A percentile compares a stretch with the other conserved stretches of the same genome.
Evolutionary conservation across 2,329 filamentous ascomycete species (phyloP).

Genomic region (Calonectria pseudoreteaudii): DNA sequence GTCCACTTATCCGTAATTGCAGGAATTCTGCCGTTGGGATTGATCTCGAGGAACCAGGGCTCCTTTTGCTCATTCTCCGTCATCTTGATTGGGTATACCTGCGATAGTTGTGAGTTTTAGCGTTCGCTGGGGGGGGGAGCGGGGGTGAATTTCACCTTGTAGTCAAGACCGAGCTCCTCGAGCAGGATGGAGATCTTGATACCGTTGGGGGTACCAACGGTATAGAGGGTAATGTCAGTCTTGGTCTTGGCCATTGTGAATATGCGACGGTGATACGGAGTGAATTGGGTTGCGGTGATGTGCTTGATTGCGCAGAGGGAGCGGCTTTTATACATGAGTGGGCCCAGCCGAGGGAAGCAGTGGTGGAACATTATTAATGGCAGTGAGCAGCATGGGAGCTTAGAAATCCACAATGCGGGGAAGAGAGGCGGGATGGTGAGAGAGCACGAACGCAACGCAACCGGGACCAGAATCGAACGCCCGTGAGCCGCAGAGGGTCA

Average conservation of each 20-base stretch:
- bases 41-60: constrained; percentile 90
- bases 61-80: constrained; percentile 83
- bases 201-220: constrained; percentile 85
- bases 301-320: not conserved
- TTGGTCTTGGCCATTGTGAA: constrained; percentile 48
- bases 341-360: not conserved
- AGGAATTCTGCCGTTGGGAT: constrained; percentile 92
- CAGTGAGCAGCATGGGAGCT: not conserved
- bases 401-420: not conserved
- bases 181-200: constrained; percentile 90
- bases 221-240: constrained; percentile 84
- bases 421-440: not conserved
- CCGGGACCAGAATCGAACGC: not conserved
- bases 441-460: not conserved
- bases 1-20: constrained; percentile 83
- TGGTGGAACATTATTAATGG: not conserved
- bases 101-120: not conserved
- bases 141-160: constrained; percentile 63
- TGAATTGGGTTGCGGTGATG: not conserved
- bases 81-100: constrained; percentile 75
- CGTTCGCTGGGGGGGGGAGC: not conserved
- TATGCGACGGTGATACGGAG: constrained; percentile 29
- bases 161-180: constrained; percentile 86
- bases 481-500: not conserved
- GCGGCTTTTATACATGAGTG: constrained; percentile 5